Evolutionary conservation across 202 grass and related monocot genomes (phyloP), one percentile per base, ranked within the genome.

Genomic region (Brachypodium distachyon): DNA sequence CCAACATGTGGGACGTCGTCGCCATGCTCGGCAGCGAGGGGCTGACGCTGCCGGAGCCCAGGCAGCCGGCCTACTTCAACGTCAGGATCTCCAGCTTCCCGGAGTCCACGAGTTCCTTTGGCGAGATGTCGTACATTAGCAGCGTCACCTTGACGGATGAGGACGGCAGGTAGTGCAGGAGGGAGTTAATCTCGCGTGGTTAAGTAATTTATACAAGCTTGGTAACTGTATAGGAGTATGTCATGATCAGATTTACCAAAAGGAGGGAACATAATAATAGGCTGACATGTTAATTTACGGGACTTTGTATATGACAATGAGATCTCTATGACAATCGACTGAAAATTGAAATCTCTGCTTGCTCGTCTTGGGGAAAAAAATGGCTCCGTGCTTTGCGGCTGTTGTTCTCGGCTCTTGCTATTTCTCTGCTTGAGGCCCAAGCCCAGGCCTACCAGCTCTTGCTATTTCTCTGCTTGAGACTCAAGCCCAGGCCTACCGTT

Each of bases 1-100:
- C 91, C 9, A 80, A 18, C 78, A 90, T 93, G 82, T 83, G 81
- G 16, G 83, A 81, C 1, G 74, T 90, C 29, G 82, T 87, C 17
- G 63, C 80, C 5, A 83, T 93, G 91, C 87, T 93, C 16, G 33
- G 74, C 52, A 83, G 87, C 58, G 79, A 87, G 38, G 80, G 83
- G 10, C 0, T 86, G 0, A 80, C 80, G 2, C 61, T 86, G 41
- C 83, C 60, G 42, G 70, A 66, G 77, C 90, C 90, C 16, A 41
- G 67, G 2, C 75, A 68, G 43, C 90, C 90, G 22, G 83, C 83
- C 4, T 88, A 88, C 76, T 88, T 76, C 70, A 84, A 88, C 25
- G 86, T 88, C 23, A 67, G 73, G 73, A 73, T 85, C 63, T 75
- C 54, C 7, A 71, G 26, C 70, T 31, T 76, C 23, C 22, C 4